Base-by-base conservation (phyloP, 805 yeast genomes). In the Candida morakotiae region DNA sequence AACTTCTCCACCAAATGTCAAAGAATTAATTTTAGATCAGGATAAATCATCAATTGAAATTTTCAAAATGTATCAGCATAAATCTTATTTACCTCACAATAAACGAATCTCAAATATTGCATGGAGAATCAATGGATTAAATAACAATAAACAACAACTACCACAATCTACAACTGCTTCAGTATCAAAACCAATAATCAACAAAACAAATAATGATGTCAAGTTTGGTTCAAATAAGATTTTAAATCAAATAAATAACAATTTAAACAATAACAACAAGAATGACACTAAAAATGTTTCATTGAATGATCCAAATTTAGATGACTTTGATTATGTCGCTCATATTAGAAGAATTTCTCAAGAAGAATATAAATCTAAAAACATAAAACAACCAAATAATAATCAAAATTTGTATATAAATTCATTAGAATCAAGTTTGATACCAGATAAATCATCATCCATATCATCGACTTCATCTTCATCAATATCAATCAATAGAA, bases 281-380 rank as follows among this genome's bases (percentile, higher is more conserved):
- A 35, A 28, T 6, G 5, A 17, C 3, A 7, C 34, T 11, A 22
- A 11, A 16, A 9, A n/a, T 5, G 8, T 11, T 15, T 24, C 28
- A 20, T n/a, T 21, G 8, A 28, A 48, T 29, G 62, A 57, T 36
- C 61, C 64, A 8, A 54, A 45, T 41, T 44, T 55, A 27, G 71
- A 66, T 32, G 71, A 65, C 31, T 68, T 68, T 44, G 73, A 68
- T 49, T 67, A 68, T 43, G 71, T 67, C 23, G 71, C 70, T 8
- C 73, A 67, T 42, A 68, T 68, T 19, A 49, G 71, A 30, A 52
- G 61, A 30, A 64, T 67, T 33, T 58, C 67, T 38, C 69, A 64
- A 47, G 68, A 61, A 37, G 69, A 63, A 37, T 59, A 53, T 27
- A 38, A 38, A 14, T 22, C 14, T 1, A 45, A 32, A 16, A 25